phyloP scores from a whole-genome alignment of 345 rosid species.

The Mallotus nudiflorus region DNA sequence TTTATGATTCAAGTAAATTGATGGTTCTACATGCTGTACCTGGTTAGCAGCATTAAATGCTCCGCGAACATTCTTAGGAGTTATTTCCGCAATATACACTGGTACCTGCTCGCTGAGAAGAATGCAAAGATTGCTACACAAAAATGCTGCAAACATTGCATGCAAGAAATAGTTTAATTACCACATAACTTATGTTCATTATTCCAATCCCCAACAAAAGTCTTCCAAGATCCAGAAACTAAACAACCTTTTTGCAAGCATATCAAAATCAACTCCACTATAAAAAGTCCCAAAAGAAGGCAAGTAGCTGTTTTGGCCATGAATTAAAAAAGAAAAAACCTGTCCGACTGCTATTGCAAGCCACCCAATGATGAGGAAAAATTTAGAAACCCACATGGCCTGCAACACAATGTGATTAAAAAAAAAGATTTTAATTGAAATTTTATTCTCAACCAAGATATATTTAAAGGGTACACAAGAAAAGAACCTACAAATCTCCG shows the following conservation, averaged over 20 bases:
- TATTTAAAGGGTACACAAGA: not conserved
- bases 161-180: not conserved
- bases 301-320: too few relatives aligned
- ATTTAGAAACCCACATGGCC: conserved; percentile 61
- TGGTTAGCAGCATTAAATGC: conserved; percentile 21
- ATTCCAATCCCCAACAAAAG: conserved; percentile 33
- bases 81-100: conserved; percentile 48
- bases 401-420: conserved; percentile 11
- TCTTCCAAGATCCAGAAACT: conserved; percentile 43
- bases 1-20: not conserved
- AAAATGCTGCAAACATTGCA: not conserved
- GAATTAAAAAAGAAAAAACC: conserved; percentile 15
- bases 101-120: too few relatives aligned
- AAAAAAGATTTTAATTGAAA: not conserved
- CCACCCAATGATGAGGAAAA: conserved; percentile 54
- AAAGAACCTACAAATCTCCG: conserved; percentile 35
- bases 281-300: not conserved
- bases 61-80: conserved; percentile 43
- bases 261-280: not conserved
- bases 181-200: conserved; percentile 38
- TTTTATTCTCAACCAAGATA: not conserved
- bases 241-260: conserved; percentile 25
- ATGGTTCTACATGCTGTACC: not conserved
- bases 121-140: too few relatives aligned
- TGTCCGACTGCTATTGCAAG: conserved; percentile 47